Conservation (phyloP, 2,329 filamentous ascomycete species). For the Fusarium liriodendri region DNA sequence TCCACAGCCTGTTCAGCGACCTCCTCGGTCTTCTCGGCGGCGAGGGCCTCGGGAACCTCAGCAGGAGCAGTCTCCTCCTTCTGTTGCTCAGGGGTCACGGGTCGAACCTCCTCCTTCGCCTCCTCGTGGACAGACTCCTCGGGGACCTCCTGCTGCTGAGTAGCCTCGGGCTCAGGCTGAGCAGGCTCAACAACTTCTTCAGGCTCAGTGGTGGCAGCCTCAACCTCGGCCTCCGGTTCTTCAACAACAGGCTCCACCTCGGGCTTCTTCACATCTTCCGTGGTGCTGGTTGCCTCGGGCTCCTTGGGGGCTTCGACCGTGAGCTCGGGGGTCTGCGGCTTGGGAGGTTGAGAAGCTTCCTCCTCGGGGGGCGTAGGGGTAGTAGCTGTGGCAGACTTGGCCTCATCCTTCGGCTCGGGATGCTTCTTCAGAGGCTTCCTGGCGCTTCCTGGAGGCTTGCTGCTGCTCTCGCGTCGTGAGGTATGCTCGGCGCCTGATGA, state of each 20-base stretch:
- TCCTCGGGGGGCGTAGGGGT: constrained; percentile 15
- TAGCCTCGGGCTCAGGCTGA: constrained; percentile 14
- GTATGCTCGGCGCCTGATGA: constrained; percentile 35
- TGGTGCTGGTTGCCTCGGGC: not conserved
- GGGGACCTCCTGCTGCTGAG: constrained; percentile 1
- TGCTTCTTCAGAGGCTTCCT: constrained; percentile 31
- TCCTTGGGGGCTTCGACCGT: not conserved
- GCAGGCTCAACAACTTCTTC: constrained; percentile 28
- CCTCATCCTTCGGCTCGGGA: constrained; percentile 8
- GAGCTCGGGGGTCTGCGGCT: constrained; percentile 12
- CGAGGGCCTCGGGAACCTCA: constrained; percentile 8
- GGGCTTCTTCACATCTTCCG: not conserved
- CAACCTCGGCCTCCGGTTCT: constrained; percentile 18
- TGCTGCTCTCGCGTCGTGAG: constrained; percentile 35
- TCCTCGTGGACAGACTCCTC: constrained; percentile 11
- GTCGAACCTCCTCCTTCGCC: not conserved
- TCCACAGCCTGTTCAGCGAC: constrained; percentile 1
- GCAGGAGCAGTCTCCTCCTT: constrained; percentile 4
- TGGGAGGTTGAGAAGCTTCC: constrained; percentile 8
- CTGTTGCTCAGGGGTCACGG: constrained; percentile 7
- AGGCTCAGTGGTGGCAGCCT: constrained; percentile 20
- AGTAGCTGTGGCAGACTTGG: constrained; percentile 3
- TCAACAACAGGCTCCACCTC: constrained; percentile 16
- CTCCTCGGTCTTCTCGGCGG: constrained; percentile 20
- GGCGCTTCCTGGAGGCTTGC: constrained; percentile 40